phyloP scores from a whole-genome alignment of 1,139 yeast species.

The Entelexis sorbosivorans region DNA sequence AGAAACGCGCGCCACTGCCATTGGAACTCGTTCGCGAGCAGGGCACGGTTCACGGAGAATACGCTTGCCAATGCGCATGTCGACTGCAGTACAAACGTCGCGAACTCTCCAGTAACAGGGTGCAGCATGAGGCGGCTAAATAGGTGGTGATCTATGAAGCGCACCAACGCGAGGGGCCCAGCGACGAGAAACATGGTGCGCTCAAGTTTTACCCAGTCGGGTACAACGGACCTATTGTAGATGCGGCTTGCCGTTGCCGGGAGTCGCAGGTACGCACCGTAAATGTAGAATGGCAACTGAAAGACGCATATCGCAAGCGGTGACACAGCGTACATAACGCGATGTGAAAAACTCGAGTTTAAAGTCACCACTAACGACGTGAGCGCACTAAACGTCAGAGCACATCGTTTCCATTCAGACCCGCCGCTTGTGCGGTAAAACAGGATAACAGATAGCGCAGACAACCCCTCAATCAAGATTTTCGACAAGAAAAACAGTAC shows the following conservation, averaged over 20 bases:
- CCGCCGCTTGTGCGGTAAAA: constrained; percentile 25
- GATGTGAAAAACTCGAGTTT: no score
- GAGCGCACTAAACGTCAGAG: no score
- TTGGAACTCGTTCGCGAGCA: constrained; percentile 25
- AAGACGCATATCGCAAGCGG: constrained; percentile 9
- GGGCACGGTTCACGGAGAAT: constrained; percentile 24
- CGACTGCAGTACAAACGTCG: constrained; percentile 19
- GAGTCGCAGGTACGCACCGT: constrained; percentile 19
- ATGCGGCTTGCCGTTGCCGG: constrained; percentile 24
- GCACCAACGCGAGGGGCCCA: constrained; percentile 19
- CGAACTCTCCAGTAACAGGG: no score
- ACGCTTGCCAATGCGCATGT: constrained; percentile 22
- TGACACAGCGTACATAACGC: no score
- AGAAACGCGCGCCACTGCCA: constrained; percentile 27
- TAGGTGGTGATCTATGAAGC: constrained; percentile 13
- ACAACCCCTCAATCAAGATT: no score
- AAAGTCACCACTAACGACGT: no score
- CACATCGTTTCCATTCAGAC: constrained; percentile 16
- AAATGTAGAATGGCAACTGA: constrained; percentile 22
- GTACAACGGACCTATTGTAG: constrained; percentile 23
- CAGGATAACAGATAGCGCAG: no score
- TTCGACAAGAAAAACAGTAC: no score
- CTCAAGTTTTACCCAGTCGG: constrained; percentile 25
- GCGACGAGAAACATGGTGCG: constrained; percentile 22
- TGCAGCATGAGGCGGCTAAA: constrained; percentile 9